Conservation (phyloP, 352 stramenopile species). For the Phytophthora sansomeana region DNA sequence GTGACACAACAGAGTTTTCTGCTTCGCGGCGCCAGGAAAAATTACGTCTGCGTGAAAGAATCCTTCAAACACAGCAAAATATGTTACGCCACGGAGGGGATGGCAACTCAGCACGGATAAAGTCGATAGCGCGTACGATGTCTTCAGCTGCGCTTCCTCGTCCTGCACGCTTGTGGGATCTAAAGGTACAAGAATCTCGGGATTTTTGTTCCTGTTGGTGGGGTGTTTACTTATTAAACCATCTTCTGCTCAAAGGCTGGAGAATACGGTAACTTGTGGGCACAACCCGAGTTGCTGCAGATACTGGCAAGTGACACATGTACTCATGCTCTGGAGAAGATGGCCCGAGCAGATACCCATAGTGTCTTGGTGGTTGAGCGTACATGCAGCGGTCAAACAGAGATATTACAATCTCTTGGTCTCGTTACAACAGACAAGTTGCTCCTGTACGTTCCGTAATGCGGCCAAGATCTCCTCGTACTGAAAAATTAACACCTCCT, state of each 20-base stretch:
- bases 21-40: slow-evolving; percentile 24
- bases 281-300: slow-evolving; percentile 38
- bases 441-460: slow-evolving; percentile 39
- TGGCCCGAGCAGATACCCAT: slow-evolving; percentile 29
- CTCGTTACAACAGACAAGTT: slow-evolving; percentile 53
- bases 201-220: neutral
- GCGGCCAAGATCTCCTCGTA: neutral
- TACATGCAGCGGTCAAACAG: slow-evolving; percentile 2
- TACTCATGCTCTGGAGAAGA: slow-evolving; percentile 41
- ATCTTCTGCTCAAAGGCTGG: slow-evolving; percentile 33
- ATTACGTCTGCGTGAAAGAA: slow-evolving; percentile 21
- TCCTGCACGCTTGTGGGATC: slow-evolving; percentile 33
- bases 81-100: slow-evolving; percentile 4
- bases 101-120: slow-evolving; percentile 9
- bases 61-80: slow-evolving; percentile 15
- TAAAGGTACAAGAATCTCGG: slow-evolving; percentile 20
- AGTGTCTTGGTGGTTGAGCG: slow-evolving; percentile 35
- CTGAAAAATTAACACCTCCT: neutral
- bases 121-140: slow-evolving; percentile 32
- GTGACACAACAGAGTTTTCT: slow-evolving; percentile 10
- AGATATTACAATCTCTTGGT: slow-evolving; percentile 30
- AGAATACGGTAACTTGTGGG: slow-evolving; percentile 58
- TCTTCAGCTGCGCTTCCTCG: slow-evolving; percentile 31
- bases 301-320: slow-evolving; percentile 40
- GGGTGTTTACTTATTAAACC: neutral